phyloP scores from a whole-genome alignment of 106 monocot species.

The Amphibolis antarctica region DNA sequence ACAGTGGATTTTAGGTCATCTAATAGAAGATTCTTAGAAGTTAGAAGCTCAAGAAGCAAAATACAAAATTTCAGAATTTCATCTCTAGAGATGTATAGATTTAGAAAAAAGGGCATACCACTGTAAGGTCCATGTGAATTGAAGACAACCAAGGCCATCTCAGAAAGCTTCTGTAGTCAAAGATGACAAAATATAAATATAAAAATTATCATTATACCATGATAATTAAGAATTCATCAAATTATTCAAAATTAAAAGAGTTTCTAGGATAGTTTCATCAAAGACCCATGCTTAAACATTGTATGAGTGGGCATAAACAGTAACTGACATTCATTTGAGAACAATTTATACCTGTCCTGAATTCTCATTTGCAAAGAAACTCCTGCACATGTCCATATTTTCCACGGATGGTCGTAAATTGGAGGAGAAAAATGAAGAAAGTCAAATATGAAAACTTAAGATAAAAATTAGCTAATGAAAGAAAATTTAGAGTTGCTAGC shows the following conservation, averaged over 20 bases:
- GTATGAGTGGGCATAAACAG: background rate
- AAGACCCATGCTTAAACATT: background rate
- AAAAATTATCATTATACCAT: background rate
- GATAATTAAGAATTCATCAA: background rate
- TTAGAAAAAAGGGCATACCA: slow-evolving; percentile 46
- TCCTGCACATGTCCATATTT: slow-evolving; percentile 1
- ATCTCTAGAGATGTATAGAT: too few species aligned
- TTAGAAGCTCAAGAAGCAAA: too few species aligned
- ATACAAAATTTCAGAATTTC: too few species aligned
- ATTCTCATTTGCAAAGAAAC: slow-evolving; percentile 13
- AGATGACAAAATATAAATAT: background rate
- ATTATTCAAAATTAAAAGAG: background rate
- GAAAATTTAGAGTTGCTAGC: background rate
- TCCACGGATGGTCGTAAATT: too few species aligned
- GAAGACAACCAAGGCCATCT: slow-evolving; percentile 77
- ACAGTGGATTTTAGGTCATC: too few species aligned
- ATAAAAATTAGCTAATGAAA: background rate
- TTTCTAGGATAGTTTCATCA: background rate
- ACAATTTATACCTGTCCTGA: slow-evolving; percentile 12
- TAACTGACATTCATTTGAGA: background rate
- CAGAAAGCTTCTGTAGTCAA: slow-evolving; percentile 53
- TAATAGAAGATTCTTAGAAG: too few species aligned
- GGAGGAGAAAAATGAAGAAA: background rate
- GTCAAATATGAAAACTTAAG: background rate
- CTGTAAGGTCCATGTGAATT: slow-evolving; percentile 82